Evolutionary conservation across 306 rosid genomes (phyloP).

Genomic region (Glycine tomentella): DNA sequence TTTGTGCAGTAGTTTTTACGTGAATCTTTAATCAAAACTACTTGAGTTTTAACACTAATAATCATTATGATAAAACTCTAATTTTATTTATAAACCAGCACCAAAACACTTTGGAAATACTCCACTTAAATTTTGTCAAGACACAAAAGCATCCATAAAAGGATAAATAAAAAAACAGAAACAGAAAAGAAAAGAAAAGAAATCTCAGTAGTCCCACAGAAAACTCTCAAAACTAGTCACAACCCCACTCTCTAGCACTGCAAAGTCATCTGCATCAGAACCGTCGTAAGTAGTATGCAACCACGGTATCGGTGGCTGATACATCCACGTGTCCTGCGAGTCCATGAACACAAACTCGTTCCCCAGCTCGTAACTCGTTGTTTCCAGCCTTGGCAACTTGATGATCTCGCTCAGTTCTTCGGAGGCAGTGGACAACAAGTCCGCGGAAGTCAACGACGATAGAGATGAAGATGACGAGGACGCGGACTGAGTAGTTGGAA

Average conservation of each 20-base stretch:
- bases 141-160: not conserved
- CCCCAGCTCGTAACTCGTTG: constrained; percentile 49
- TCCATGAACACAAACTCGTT: constrained; percentile 71
- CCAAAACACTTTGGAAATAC: not conserved
- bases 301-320: constrained; percentile 65
- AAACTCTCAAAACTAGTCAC: constrained; percentile 52
- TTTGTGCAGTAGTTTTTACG: not conserved
- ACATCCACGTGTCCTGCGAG: constrained; percentile 67
- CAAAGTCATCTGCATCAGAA: constrained; percentile 31
- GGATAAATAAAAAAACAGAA: not conserved
- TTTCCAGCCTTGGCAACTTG: constrained; percentile 71
- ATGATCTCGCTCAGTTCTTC: constrained; percentile 81
- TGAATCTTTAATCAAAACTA: not conserved
- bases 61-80: not conserved
- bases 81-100: not conserved
- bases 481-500: not conserved
- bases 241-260: constrained; percentile 32
- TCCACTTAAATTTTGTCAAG: not conserved
- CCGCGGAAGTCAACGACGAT: constrained; percentile 48
- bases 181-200: not conserved
- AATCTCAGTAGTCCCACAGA: constrained; percentile 56
- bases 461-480: constrained; percentile 22
- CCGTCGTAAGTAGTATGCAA: constrained; percentile 48
- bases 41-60: too few relatives aligned
- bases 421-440: constrained; percentile 41